Base-by-base conservation (phyloP, 2,329 filamentous ascomycete species). In the Ilyonectria destructans region DNA sequence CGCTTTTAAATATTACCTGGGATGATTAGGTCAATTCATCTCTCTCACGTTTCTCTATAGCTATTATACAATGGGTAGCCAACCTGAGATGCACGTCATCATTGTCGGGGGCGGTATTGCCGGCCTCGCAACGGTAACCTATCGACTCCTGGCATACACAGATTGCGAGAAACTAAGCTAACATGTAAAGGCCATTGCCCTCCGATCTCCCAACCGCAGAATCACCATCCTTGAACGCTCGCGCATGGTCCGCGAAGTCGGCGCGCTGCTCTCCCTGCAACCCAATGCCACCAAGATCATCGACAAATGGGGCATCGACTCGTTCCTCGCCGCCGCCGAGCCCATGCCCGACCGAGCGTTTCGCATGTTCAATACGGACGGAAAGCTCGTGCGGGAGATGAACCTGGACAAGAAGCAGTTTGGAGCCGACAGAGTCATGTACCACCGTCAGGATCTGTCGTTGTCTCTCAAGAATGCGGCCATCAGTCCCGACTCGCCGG, bases 191-290 rank as follows among this genome's bases (percentile, higher is more conserved):
- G 64, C 72, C 1, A 67, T 71, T 49, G 61, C 68, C 21, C 40
- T 74, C 0, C 51, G 70, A 23, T 65, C 69, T 3, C 65, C 62
- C 12, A 64, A 54, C 31, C 70, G 72, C 12, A 67, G 62, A 15
- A 74, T 74, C n/a, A 74, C 70, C 2, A 69, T 74, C 10, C 59
- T 74, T 3, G 72, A 74, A 12, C 68, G 70, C n/a, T 74, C 72
- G 29, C 70, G 71, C 13, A 65, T 74, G 26, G 58, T 74, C 6
- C 68, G 71, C 5, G 72, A 74, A 46, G 71, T 74, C 7, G 71
- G 72, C 4, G 72, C 72, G 9, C 45, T 74, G 3, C 57, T 74
- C 6, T 74, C 71, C 1, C 54, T 74, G 6, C 72, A 74, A 26
- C 72, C 70, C 10, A 74, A 74, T 7, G 70, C 72, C 17, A 74